Conservation (phyloP, 148 eudicot species). For the Suaeda aralocaspica region DNA sequence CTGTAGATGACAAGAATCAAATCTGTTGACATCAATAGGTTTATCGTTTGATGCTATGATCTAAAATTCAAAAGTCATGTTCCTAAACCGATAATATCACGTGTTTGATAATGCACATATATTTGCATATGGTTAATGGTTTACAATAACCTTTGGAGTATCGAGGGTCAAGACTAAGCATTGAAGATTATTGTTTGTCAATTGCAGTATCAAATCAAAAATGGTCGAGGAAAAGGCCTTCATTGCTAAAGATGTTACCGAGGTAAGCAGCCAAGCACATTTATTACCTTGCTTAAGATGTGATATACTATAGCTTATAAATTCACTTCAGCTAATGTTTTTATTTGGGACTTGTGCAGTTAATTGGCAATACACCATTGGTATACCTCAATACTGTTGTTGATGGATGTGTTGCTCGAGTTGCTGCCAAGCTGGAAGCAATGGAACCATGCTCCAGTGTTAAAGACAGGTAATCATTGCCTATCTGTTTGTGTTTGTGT, state of each 20-base stretch:
- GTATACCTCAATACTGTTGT: slow-evolving; percentile 74
- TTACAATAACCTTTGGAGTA: too few species aligned
- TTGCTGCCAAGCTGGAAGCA: slow-evolving; percentile 79
- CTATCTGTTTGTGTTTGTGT: background rate
- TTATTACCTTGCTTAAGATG: background rate
- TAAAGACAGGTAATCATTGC: slow-evolving; percentile 51
- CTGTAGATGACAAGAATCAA: background rate
- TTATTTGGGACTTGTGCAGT: slow-evolving; percentile 30
- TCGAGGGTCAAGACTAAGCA: background rate
- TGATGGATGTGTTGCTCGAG: slow-evolving; percentile 77
- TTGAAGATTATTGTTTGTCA: background rate
- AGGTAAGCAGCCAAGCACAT: slow-evolving; percentile 33
- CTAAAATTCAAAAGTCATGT: background rate
- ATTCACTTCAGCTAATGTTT: background rate
- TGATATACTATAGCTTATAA: background rate
- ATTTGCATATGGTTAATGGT: too few species aligned
- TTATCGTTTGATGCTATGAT: background rate
- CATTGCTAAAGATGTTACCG: slow-evolving; percentile 70
- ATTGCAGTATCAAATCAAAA: slow-evolving; percentile 19
- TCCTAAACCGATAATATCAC: background rate
- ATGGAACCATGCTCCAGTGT: slow-evolving; percentile 96
- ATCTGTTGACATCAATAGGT: too few species aligned
- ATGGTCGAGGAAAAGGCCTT: slow-evolving; percentile 44
- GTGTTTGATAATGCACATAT: background rate
- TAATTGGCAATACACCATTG: slow-evolving; percentile 82